Base-by-base conservation (phyloP, 169 alveolate species). In the Eimeria maxima region DNA sequence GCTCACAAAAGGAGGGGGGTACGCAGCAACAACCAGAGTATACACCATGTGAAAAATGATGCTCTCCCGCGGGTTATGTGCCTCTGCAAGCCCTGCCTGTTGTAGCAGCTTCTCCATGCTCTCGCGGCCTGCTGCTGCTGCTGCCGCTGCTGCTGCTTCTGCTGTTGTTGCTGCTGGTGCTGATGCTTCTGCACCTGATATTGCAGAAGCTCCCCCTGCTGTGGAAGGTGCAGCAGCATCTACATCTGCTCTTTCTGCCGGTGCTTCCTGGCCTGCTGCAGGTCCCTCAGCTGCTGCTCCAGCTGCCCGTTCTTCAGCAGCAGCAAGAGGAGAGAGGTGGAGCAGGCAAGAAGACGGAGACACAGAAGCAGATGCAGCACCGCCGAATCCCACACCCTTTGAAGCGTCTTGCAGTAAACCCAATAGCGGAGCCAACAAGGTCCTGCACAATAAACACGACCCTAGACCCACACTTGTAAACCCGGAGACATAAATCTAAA, bases 1-100 rank as follows among this genome's bases (percentile, higher is more conserved):
- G 5, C 33, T 3, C 38, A 89, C 71, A n/a, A 38, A 67, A 20
- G 87, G 95, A 6, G 95, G 95, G n/a, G 95, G 95, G 71, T 69
- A 67, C 18, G 74, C 57, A 16, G 87, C 45, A 55, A 47, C 73
- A 3, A 90, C 24, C 47, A 90, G 60, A n/a, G 81, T 29, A 80
- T 90, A 90, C 38, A 74, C 20, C 47, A 90, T 50, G 33, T 90
- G 95, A 20, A 29, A 44, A 2, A 90, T 38, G 18, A 90, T 27
- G 50, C 84, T 33, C 42, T 90, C 95, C 27, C 95, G 88, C 47
- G 60, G 88, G 90, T 60, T 45, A 3, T 57, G 55, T 13, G 74
- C 74, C 11, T 57, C 88, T 27, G 88, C 88, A 2, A 20, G 50
- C 24, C 76, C 74, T 22, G 45, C 91, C 74, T 83, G 91, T 74